A percentile compares a stretch with the other conserved stretches of the same genome.
Evolutionary conservation across 495 filamentous ascomycete species (phyloP).

Genomic region (Pseudomonodictys pantanalensis): DNA sequence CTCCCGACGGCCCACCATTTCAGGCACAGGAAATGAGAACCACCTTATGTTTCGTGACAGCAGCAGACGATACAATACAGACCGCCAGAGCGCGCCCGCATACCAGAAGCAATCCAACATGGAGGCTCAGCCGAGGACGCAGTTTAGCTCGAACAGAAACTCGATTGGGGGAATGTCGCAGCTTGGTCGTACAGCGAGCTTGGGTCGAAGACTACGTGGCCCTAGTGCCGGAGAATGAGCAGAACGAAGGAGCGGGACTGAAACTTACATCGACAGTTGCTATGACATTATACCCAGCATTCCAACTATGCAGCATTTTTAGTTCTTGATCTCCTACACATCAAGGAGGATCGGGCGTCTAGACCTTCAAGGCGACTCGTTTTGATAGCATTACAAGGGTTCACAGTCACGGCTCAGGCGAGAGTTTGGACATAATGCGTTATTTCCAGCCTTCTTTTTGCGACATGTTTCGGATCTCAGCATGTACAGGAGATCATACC

Average conservation of each 20-base stretch:
- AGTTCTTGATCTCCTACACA: too few relatives aligned
- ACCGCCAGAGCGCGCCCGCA: conserved; percentile 23
- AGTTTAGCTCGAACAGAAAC: conserved; percentile 6
- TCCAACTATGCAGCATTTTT: not conserved
- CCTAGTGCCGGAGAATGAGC: conserved; percentile 26
- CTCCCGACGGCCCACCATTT: conserved; percentile 20
- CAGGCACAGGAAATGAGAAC: conserved; percentile 9
- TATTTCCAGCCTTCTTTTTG: too few relatives aligned
- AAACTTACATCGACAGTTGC: conserved; percentile 10
- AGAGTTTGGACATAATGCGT: too few relatives aligned
- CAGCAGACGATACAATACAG: conserved; percentile 17
- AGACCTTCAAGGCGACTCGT: too few relatives aligned
- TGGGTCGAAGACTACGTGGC: conserved; percentile 21
- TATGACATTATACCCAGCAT: conserved; percentile 27
- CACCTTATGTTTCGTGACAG: conserved; percentile 21
- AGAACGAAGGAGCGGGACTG: not conserved
- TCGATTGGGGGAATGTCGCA: not conserved
- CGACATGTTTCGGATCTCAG: too few relatives aligned
- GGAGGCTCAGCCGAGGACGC: conserved; percentile 10
- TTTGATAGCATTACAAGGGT: too few relatives aligned
- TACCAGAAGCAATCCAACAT: conserved; percentile 17
- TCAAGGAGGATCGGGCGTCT: too few relatives aligned
- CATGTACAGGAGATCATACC: too few relatives aligned
- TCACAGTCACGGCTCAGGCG: too few relatives aligned
- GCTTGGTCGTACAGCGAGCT: conserved; percentile 21